Evolutionary conservation across 1,139 yeast genomes (phyloP), one percentile per base, ranked within the genome.

Genomic region (Pichia sp.): DNA sequence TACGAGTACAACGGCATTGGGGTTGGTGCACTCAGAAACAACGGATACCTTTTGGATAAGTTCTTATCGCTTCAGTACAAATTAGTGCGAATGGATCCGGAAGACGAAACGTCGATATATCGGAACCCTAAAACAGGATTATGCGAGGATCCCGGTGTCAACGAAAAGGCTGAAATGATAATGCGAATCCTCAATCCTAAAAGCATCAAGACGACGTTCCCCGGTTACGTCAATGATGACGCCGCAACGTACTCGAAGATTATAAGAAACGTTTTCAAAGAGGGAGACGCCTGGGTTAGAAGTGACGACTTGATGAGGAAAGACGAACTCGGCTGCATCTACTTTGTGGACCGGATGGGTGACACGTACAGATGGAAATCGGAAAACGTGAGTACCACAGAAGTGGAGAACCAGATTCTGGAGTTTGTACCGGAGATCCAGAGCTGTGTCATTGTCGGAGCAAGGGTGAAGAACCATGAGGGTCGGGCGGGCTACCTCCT

Each of bases 311-410:
- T 93, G 62, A 75, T 92, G 66, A 81, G 75, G 63, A 74, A 77
- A 68, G 97, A 90, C 68, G 75, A 75, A 36, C 80, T 85, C 61
- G 87, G 90, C 1, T 74, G 86, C 62, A 75, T 87, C 65, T 90
- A 87, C 71, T 93, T 93, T 70, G 90, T 90, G 49, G 99, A 92
- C 72, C 76, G 99, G 66, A 74, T 92, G 67, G 99, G 99, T 43
- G 99, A 93, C 68, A 92, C 98, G 0, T 93, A 87, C 76, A 80
- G 99, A 63, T 93, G 98, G 98, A 92, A 90, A 72, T 87, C 96
- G 2, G 99, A 93, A 72, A 92, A 93, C 71, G 97, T 93, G 40
- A 84, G 95, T 36, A 90, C 98, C 8, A 85, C 92, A 47, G 97
- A 93, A 71, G 97, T 93, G 45, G 98, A 92, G 69, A 88, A 86